These are phyloP conservation scores for Talinum fruticosum DNA, from an alignment of 148 eudicot species.

Conservation along the genomic window DNA sequence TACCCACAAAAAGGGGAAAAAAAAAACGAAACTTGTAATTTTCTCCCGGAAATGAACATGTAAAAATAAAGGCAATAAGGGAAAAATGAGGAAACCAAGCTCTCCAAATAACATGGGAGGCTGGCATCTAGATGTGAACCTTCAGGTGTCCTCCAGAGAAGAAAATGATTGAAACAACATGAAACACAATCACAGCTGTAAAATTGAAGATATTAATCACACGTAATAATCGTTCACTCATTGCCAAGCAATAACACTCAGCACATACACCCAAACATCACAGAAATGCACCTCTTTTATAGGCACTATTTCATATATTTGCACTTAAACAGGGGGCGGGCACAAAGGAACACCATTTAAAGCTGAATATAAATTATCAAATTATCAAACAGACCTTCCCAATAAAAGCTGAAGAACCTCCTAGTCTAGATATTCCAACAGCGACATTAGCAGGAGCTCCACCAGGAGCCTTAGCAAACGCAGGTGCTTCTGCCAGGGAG, in stretches of 20 bases:
- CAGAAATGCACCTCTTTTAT: too few species aligned
- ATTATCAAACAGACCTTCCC: conserved; percentile 32
- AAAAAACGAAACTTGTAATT: background rate
- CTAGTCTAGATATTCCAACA: conserved; percentile 73
- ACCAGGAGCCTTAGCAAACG: conserved; percentile 85
- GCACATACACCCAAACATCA: background rate
- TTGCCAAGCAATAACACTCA: background rate
- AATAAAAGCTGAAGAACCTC: conserved; percentile 50
- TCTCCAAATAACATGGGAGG: background rate
- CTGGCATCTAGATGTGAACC: background rate
- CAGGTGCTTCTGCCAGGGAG: conserved; percentile 87
- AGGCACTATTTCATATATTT: background rate
- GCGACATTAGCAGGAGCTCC: conserved; percentile 99
- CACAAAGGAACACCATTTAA: background rate
- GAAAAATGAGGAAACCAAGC: background rate
- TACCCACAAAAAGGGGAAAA: background rate
- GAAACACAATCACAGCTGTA: background rate
- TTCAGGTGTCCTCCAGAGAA: background rate
- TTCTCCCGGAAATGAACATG: background rate
- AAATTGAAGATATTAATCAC: background rate
- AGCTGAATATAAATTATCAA: background rate
- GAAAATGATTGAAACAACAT: background rate
- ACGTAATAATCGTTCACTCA: background rate
- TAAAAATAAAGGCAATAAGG: background rate
- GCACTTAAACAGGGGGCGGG: background rate